phyloP scores from a whole-genome alignment of 768 basidiomycete genomes.

The Boletus reticulatus region DNA sequence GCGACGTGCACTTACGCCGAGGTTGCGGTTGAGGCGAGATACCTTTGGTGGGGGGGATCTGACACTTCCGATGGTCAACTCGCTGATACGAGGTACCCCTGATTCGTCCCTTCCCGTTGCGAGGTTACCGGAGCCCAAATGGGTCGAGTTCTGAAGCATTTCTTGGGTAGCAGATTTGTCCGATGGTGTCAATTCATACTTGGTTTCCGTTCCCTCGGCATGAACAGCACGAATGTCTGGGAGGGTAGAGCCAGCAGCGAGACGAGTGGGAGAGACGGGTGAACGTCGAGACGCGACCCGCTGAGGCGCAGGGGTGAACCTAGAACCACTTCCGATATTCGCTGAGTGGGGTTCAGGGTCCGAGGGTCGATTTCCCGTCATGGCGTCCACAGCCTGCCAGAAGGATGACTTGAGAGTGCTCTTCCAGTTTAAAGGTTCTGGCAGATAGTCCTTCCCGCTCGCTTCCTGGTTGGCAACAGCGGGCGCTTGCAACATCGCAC shows the following conservation, averaged over 20 bases:
- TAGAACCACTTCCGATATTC: conserved; percentile 8
- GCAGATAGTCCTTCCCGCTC: not conserved
- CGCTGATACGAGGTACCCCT: not conserved
- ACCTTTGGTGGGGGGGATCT: not conserved
- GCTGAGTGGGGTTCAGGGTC: not conserved
- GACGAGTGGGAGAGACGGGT: not conserved
- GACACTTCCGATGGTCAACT: not conserved
- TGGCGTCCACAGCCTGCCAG: conserved; percentile 47
- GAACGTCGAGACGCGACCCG: conserved; percentile 15
- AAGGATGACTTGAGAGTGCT: conserved; percentile 42
- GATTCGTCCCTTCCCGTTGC: not conserved
- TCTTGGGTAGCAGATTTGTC: not conserved
- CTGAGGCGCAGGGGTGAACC: conserved; percentile 22
- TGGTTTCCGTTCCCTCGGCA: not conserved
- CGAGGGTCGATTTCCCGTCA: conserved; percentile 41
- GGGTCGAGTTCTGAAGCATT: not conserved
- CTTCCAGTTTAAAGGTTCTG: conserved; percentile 38
- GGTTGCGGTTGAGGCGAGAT: conserved; percentile 5
- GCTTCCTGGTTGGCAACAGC: not conserved
- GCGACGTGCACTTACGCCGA: not conserved
- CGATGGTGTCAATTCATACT: not conserved
- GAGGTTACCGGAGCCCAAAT: not conserved
- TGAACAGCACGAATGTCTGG: not conserved
- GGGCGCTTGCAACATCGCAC: not conserved
- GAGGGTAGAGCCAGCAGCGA: not conserved